Evolutionary conservation across 305 asterid genomes (phyloP).

Genomic region (Fraxinus sp.): DNA sequence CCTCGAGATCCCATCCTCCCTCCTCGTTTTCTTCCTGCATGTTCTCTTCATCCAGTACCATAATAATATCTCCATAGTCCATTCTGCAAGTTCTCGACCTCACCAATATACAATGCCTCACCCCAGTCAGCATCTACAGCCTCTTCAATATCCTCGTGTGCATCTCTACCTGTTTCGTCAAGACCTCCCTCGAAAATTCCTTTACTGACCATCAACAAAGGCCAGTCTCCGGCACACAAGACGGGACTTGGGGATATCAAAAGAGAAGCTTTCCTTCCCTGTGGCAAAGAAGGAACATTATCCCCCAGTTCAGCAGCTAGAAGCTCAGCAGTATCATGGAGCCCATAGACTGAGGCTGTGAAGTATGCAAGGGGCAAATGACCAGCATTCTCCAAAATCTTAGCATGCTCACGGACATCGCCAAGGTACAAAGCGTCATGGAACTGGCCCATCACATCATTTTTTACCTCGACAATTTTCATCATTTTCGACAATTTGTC

Average conservation of each 20-base stretch:
- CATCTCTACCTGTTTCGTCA: constrained; percentile 41
- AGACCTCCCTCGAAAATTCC: constrained; percentile 64
- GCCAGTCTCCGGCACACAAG: constrained; percentile 71
- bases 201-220: constrained; percentile 60
- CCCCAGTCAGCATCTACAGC: constrained; percentile 74
- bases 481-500: constrained; percentile 69
- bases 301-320: constrained; percentile 51
- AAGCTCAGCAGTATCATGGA: constrained; percentile 49
- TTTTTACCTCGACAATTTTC: constrained; percentile 79
- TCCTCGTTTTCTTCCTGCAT: constrained; percentile 44
- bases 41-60: constrained; percentile 43
- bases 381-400: constrained; percentile 61
- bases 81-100: constrained; percentile 47
- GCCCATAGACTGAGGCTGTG: constrained; percentile 62
- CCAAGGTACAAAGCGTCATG: constrained; percentile 71
- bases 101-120: constrained; percentile 50
- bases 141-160: constrained; percentile 53
- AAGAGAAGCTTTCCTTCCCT: constrained; percentile 48
- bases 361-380: constrained; percentile 73
- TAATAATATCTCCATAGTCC: constrained; percentile 40
- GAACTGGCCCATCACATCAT: constrained; percentile 80
- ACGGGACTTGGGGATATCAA: constrained; percentile 65
- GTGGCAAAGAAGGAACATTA: constrained; percentile 49
- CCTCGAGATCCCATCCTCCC: constrained; percentile 73
- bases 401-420: constrained; percentile 63